Evolutionary conservation across 1,139 yeast species (phyloP), one percentile per base, ranked within the genome.

Genomic region (Debaryomyces subglobosus): DNA sequence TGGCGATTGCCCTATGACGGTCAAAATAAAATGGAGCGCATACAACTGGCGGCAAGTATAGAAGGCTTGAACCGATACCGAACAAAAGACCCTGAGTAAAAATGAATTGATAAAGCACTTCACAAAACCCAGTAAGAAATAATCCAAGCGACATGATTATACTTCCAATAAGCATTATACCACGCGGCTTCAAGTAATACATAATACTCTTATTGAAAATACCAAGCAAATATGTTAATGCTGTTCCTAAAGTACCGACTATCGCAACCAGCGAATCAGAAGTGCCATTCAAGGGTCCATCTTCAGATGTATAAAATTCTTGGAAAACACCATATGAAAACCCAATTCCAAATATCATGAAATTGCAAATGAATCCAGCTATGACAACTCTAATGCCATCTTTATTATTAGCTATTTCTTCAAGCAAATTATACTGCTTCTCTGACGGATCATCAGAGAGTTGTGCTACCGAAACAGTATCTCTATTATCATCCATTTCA

Each of bases 31-130:
- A 68, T 2, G 79, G 79, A 2, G 73, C 72, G 53, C 71, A 67
- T 0, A 70, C 68, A 12, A 72, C 74, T 1, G 79, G 78, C 1
- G 77, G 74, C 23, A 71, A 52, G 51, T 74, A 74, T 1, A 67
- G 50, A 35, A 72, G 46, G 9, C 73, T 67, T 1, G 75, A 61
- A 1, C 79, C 79, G 7, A 69, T 39, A 0, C 78, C 78, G 44
- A 64, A 68, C 50, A 72, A 35, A 2, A 71, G 42, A 1, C 79
- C 79, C 47, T 74, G 78, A 7, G 74, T 59, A 18, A 74, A 52
- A 5, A 67, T 56, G 52, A 73, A 74, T 37, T 68, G 71, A 47
- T 59, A 64, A 12, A 62, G 55, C 16, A 56, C 44, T 6, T 45
- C 47, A 33, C 64, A 60, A 33, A 62, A 60, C 3, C 71, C 60